These are phyloP conservation scores for Retiboletus flavoniger DNA, from an alignment of 1,284 basidiomycete genomes.

Conservation along the genomic window DNA sequence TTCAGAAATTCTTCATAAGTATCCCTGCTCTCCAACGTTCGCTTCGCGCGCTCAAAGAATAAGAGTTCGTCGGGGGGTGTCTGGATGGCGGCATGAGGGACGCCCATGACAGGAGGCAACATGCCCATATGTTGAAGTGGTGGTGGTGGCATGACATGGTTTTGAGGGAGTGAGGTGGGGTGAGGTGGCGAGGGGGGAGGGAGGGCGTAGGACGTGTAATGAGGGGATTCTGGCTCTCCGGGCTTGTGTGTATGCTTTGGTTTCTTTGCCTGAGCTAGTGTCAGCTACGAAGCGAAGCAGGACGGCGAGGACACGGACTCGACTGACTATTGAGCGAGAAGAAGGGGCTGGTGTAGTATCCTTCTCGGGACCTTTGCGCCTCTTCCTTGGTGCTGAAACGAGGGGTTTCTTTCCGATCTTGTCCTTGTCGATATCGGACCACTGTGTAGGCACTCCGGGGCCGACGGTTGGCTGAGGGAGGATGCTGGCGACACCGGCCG, in stretches of 20 bases:
- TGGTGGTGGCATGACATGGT: conserved; percentile 33
- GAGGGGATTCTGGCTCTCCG: conserved; percentile 52
- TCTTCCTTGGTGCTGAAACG: conserved; percentile 46
- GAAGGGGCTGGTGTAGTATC: conserved; percentile 55
- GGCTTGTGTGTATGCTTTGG: conserved; percentile 58
- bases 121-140: conserved; percentile 35
- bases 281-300: conserved; percentile 7
- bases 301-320: conserved; percentile 30
- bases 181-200: conserved; percentile 40
- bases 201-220: conserved; percentile 54
- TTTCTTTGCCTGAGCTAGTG: conserved; percentile 49
- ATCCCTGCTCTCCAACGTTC: conserved; percentile 68
- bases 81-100: conserved; percentile 33
- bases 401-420: conserved; percentile 47
- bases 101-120: conserved; percentile 29
- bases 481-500: conserved; percentile 40
- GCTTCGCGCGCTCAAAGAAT: conserved; percentile 93
- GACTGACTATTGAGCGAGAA: conserved; percentile 43
- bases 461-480: conserved; percentile 44
- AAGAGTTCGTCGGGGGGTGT: conserved; percentile 79
- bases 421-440: conserved; percentile 45
- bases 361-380: conserved; percentile 50
- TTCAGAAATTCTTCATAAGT: conserved; percentile 85
- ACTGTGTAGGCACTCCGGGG: conserved; percentile 35
- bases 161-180: conserved; percentile 35